Base-by-base conservation (phyloP, 805 yeast genomes). In the Isabelozyma gotoi region DNA sequence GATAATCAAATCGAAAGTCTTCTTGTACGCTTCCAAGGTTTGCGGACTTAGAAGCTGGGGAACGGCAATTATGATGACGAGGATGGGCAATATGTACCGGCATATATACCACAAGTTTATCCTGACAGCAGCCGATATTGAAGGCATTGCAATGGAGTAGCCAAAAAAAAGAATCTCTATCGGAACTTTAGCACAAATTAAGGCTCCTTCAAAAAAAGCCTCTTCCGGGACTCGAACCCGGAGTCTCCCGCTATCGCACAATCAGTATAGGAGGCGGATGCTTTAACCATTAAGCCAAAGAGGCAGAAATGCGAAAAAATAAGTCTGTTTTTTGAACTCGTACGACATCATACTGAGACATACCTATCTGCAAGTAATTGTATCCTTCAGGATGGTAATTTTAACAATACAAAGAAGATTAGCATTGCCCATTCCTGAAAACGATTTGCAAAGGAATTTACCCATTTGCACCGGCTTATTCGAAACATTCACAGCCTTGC, bases 271-370 rank as follows among this genome's bases (percentile, higher is more conserved):
- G 68, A 63, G 68, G 67, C 75, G 74, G 76, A 69, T 71, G 76
- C 76, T 75, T 71, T 71, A 71, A 71, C 76, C 76, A 73, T 71
- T 71, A 68, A 75, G 76, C 76, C 76, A 71, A 36, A 36, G 39
- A 24, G 32, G 39, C 39, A 15, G 16, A 32, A 32, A 32, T 15
- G 29, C 27, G 27, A 10, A 24, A 24, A 24, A 10, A 7, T 4
- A 3, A 24, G 29, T 24, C 3, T 10, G 7, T 2, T 2, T 7
- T 20, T 20, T 6, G 8, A 8, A 24, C 10, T n/a, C 29, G 5
- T 24, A 24, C 29, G n/a, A n/a, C n/a, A n/a, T n/a, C n/a, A n/a
- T n/a, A n/a, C n/a, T n/a, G n/a, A n/a, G n/a, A n/a, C n/a, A n/a
- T n/a, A n/a, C n/a, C n/a, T n/a, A n/a, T n/a, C n/a, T n/a, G n/a